A percentile compares a stretch with the other conserved stretches of the same genome.
These are phyloP conservation scores for Ogataea haglerorum DNA, from an alignment of 805 yeast species.

Conservation along the genomic window DNA sequence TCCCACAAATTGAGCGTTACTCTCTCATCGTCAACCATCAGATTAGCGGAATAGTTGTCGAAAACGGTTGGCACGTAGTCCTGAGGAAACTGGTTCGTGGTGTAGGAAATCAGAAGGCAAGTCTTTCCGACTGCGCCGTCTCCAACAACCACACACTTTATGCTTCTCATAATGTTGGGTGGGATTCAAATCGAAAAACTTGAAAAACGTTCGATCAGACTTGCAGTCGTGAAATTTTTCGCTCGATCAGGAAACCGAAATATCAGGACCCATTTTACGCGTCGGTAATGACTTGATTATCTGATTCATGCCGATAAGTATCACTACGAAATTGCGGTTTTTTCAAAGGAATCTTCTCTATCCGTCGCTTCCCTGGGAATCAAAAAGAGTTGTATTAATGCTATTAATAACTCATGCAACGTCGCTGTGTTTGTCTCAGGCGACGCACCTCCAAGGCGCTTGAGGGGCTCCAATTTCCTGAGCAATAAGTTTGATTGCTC, in stretches of 20 bases:
- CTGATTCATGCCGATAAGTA: not conserved
- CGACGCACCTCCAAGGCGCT: not conserved
- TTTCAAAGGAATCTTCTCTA: no score
- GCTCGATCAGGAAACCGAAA: slow-evolving; percentile 9
- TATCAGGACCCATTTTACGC: not conserved
- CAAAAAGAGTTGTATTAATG: no score
- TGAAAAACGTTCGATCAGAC: not conserved
- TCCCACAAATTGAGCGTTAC: slow-evolving; percentile 90
- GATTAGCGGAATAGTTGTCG: slow-evolving; percentile 86
- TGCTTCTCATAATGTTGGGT: slow-evolving; percentile 28
- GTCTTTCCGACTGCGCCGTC: slow-evolving; percentile 97
- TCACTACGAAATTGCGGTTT: no score
- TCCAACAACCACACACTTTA: slow-evolving; percentile 91
- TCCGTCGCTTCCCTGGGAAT: no score
- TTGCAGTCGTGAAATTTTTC: not conserved
- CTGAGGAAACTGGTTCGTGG: slow-evolving; percentile 88
- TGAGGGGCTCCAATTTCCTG: not conserved
- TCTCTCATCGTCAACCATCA: slow-evolving; percentile 77
- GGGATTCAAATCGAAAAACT: not conserved
- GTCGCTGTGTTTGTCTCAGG: not conserved
- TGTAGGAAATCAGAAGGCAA: slow-evolving; percentile 80
- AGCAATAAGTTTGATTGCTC: not conserved
- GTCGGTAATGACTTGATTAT: not conserved
- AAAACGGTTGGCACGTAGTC: slow-evolving; percentile 94
- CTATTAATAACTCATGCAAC: no score